Evolutionary conservation across 208 protist genomes (phyloP).

Genomic region (Leishmania martiniquensis): DNA sequence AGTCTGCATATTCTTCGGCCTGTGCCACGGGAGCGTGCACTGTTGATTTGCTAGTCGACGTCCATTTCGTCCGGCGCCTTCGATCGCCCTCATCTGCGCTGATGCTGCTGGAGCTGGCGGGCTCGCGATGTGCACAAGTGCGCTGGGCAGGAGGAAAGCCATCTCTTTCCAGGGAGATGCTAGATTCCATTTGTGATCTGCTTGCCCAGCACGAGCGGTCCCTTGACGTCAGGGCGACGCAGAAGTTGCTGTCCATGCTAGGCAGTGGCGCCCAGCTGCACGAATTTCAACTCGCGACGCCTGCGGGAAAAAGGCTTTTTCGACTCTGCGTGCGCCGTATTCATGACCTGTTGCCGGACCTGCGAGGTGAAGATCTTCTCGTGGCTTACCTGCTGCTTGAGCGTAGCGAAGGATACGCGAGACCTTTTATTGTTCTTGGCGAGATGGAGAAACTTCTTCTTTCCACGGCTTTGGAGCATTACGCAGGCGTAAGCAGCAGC

Average conservation of each 20-base stretch:
- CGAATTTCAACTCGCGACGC: neutral
- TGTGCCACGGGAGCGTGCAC: conserved; percentile 21
- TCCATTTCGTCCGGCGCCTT: conserved; percentile 21
- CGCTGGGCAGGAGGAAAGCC: conserved; percentile 13
- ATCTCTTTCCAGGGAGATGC: conserved; percentile 11
- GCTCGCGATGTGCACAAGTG: conserved; percentile 13
- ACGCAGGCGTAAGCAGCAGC: conserved; percentile 11
- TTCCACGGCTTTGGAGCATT: conserved; percentile 15
- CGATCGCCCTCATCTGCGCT: conserved; percentile 14
- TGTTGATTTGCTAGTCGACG: conserved; percentile 6
- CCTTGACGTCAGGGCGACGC: conserved; percentile 40
- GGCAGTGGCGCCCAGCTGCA: conserved; percentile 10
- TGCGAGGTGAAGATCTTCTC: conserved; percentile 44
- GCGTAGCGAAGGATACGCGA: conserved; percentile 33
- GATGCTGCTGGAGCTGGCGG: conserved; percentile 44
- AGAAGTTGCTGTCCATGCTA: conserved; percentile 50
- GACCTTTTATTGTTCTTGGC: conserved; percentile 56
- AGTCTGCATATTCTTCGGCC: conserved; percentile 24
- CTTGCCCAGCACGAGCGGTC: conserved; percentile 20
- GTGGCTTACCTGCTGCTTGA: conserved; percentile 36
- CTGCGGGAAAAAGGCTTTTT: conserved; percentile 40
- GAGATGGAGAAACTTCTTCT: conserved; percentile 46
- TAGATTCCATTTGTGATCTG: conserved; percentile 26
- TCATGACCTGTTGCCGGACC: conserved; percentile 46
- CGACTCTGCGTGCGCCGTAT: conserved; percentile 48